Conservation (phyloP, 2,329 filamentous ascomycete genomes). For the Annulohypoxylon truncatum region DNA sequence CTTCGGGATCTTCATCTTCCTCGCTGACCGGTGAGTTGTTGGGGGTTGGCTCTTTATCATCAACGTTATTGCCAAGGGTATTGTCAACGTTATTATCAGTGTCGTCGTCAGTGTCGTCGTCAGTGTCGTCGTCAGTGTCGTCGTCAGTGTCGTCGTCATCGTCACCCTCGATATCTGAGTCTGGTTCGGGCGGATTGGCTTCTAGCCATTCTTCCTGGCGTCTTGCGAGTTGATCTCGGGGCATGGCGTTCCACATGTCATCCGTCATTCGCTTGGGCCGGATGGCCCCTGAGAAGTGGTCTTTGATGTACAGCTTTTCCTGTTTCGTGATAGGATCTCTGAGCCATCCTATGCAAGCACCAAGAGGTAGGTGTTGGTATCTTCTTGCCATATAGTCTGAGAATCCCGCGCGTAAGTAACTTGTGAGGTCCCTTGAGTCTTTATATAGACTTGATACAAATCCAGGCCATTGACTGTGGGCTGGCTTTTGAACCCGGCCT, state of each 20-base stretch:
- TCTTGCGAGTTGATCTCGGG: neutral
- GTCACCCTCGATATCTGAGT: neutral
- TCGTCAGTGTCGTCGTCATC: neutral
- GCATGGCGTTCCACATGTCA: neutral
- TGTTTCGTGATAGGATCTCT: neutral
- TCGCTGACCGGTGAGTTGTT: too few species aligned
- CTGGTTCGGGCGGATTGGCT: neutral
- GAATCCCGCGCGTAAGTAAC: neutral
- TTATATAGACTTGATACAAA: too few species aligned
- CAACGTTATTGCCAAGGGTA: too few species aligned
- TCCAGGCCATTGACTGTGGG: too few species aligned
- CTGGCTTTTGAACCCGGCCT: neutral
- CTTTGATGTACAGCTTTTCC: neutral
- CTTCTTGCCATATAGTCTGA: neutral
- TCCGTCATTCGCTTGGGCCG: neutral
- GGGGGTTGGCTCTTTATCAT: too few species aligned
- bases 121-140: neutral
- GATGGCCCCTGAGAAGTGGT: neutral
- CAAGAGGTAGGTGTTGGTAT: neutral
- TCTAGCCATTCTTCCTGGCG: neutral
- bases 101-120: neutral
- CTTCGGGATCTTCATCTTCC: too few species aligned
- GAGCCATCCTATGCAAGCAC: neutral
- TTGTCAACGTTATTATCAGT: neutral
- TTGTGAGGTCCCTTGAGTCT: neutral